phyloP scores from a whole-genome alignment of 345 rosid species.

The Cardiospermum halicacabum region DNA sequence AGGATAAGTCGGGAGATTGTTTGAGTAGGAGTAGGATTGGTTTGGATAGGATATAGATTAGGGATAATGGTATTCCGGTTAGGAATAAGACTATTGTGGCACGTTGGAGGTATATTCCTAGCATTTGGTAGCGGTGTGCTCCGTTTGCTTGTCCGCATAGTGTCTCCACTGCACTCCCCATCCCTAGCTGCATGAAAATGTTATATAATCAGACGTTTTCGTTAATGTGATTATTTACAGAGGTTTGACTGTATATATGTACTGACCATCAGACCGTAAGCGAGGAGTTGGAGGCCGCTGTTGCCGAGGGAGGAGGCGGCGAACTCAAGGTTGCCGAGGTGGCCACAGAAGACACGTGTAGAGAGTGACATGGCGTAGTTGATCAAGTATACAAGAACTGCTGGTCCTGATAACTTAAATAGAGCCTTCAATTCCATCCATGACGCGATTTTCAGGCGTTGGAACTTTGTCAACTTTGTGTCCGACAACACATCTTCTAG shows the following conservation, averaged over 20 bases:
- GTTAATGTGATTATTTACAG: not conserved
- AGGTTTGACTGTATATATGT: not conserved
- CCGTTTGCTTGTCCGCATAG: slow-evolving; percentile 75
- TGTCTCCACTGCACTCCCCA: slow-evolving; percentile 79
- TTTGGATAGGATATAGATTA: slow-evolving; percentile 46
- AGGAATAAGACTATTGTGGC: slow-evolving; percentile 45
- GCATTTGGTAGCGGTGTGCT: slow-evolving; percentile 40
- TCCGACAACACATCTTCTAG: no score
- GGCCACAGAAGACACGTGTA: slow-evolving; percentile 48
- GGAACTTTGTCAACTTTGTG: no score
- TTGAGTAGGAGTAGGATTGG: slow-evolving; percentile 44
- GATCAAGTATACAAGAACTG: slow-evolving; percentile 46
- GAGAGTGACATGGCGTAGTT: slow-evolving; percentile 48
- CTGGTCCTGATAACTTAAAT: slow-evolving; percentile 40
- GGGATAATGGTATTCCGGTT: slow-evolving; percentile 36
- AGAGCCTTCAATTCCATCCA: slow-evolving; percentile 42
- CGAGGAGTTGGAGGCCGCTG: slow-evolving; percentile 46
- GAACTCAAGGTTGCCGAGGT: slow-evolving; percentile 52
- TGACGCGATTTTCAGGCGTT: no score
- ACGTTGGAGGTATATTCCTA: slow-evolving; percentile 60
- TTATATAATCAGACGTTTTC: no score
- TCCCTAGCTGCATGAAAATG: slow-evolving; percentile 45
- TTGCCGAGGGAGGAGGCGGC: slow-evolving; percentile 61
- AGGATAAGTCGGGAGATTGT: slow-evolving; percentile 45
- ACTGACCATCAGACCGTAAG: slow-evolving; percentile 38